Evolutionary conservation across 331 rosid genomes (phyloP), one percentile per base, ranked within the genome.

Genomic region (Dryas integrifolia): DNA sequence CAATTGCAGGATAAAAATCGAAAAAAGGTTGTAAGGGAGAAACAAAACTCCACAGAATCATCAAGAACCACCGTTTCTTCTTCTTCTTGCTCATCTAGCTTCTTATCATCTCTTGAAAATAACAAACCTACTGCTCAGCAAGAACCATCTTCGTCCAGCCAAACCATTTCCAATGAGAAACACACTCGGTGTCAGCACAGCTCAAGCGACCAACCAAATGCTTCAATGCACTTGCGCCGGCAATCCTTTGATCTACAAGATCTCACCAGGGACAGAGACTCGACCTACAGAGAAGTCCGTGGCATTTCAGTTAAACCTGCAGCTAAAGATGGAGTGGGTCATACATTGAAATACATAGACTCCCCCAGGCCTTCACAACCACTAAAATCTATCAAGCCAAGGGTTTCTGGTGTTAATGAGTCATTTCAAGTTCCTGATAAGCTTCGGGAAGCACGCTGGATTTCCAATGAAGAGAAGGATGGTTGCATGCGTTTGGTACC

Each of bases 21-120:
- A n/a, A 86, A 83, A 74, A 74, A 69, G 77, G 40, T 2, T 65
- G 74, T 76, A 0, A 85, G 70, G 69, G 89, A 85, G 82, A 93
- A 81, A 79, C 86, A 80, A 45, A 81, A 69, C 84, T 85, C 91
- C 51, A 85, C 84, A 30, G 96, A 89, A 69, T 89, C 96, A 57
- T 85, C 97, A 35, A 82, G 75, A 75, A 76, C 84, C 60, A 85
- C 96, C 8, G 45, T 84, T 75, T 72, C 96, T 40, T 86, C 98
- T 44, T 86, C 98, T n/a, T 84, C 92, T 8, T 82, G 89, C 75
- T 91, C 97, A 49, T 88, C 96, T 7, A 89, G 90, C 86, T 82
- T 88, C 85, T 89, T 97, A 58, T 87, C 98, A 55, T 88, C 97
- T 10, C 60, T 79, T 12, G 98, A 93, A 55, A 80, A 77, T 11